phyloP scores from a whole-genome alignment of 2,329 filamentous ascomycete genomes.

The Alternaria viburni region DNA sequence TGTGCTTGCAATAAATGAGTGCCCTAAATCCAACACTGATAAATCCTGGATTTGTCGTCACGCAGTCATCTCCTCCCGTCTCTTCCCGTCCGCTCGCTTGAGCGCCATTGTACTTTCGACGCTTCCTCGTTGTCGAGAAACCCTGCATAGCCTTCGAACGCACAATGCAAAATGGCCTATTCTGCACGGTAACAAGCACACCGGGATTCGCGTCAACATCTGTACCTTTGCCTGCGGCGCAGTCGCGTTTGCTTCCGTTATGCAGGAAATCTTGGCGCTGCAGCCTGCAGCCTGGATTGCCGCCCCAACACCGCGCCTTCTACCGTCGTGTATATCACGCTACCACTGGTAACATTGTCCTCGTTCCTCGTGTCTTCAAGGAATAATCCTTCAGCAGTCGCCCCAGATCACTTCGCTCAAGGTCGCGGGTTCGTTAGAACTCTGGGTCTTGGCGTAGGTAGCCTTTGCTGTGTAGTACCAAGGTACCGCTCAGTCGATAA shows the following conservation, averaged over 20 bases:
- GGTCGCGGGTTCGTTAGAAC: neutral
- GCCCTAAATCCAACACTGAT: neutral
- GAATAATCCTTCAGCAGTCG: neutral
- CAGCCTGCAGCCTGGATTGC: neutral
- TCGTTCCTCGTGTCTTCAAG: neutral
- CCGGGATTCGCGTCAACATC: neutral
- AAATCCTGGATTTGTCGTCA: neutral
- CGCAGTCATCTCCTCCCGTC: neutral
- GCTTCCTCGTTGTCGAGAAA: neutral
- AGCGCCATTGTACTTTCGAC: neutral
- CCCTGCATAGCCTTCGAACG: neutral
- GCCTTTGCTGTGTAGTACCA: neutral
- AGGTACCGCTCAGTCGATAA: neutral
- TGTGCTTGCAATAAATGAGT: neutral
- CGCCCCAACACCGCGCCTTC: neutral
- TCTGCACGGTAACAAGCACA: neutral
- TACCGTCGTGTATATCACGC: neutral
- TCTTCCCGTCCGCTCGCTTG: neutral
- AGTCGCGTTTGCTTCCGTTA: neutral
- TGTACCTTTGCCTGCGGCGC: neutral
- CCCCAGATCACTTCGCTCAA: neutral
- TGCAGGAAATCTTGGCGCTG: constrained; percentile 5
- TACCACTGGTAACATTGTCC: neutral
- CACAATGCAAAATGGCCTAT: neutral
- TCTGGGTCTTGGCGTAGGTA: neutral